A percentile compares a stretch with the other conserved stretches of the same genome.
These are phyloP conservation scores for Trametes meyenii DNA, from an alignment of 768 basidiomycete genomes.

Conservation along the genomic window DNA sequence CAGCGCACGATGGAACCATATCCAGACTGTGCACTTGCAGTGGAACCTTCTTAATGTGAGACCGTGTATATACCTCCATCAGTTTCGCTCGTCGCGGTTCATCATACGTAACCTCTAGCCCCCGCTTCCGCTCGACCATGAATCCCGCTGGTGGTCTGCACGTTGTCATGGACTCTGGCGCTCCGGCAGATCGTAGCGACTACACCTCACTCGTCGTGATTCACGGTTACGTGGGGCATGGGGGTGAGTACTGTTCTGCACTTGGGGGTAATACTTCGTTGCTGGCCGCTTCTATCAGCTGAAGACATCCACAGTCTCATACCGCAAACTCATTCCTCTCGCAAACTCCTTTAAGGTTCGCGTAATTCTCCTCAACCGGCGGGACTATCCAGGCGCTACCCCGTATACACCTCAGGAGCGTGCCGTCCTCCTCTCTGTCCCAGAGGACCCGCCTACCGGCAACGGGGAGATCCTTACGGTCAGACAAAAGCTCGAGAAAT, in stretches of 20 bases:
- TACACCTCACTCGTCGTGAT: neutral
- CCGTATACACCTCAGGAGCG: constrained; percentile 21
- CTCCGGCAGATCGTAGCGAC: neutral
- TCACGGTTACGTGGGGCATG: neutral
- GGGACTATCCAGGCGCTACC: constrained; percentile 26
- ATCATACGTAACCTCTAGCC: no score
- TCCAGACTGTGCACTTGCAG: no score
- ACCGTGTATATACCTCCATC: no score
- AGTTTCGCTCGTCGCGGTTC: no score
- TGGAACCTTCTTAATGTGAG: no score
- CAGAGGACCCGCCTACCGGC: neutral
- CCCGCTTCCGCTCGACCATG: no score
- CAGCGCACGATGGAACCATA: no score
- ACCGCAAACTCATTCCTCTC: constrained; percentile 13
- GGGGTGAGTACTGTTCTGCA: neutral
- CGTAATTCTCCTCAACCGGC: constrained; percentile 24
- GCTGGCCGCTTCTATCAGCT: neutral
- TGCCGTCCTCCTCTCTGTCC: neutral
- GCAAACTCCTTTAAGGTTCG: constrained; percentile 21
- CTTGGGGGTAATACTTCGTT: neutral
- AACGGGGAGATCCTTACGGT: neutral
- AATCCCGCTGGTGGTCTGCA: no score
- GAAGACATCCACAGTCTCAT: neutral
- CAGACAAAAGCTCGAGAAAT: constrained; percentile 1
- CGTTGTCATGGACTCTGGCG: neutral